Base-by-base conservation (phyloP, 2,329 filamentous ascomycete species). In the Aspergillus cejpii region DNA sequence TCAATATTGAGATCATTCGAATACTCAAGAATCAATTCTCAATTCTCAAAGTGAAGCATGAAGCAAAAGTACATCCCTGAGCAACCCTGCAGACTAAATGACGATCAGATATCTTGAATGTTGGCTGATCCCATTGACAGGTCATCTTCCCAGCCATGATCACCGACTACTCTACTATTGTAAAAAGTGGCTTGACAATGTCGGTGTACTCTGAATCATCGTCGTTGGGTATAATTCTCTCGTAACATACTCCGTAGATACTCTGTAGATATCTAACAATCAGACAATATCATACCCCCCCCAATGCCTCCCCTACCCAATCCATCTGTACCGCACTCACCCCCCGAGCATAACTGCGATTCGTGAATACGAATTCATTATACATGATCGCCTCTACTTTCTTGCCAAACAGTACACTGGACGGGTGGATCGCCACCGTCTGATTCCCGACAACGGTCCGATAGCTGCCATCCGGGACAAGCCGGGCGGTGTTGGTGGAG, bases 331-430 rank as follows among this genome's bases (percentile, higher is more conserved):
- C 75, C 1, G 75, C 77, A 61, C 78, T 81, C 6, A 83, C 80
- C 3, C 77, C 74, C 39, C 78, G 69, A 11, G 78, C 80, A 66
- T 81, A 84, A 43, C 77, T 77, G 52, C 77, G 77, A 34, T 75
- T 81, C 15, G 80, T 84, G 56, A 79, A 84, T 2, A 83, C 78
- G 60, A 80, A 82, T 60, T 83, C 80, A 47, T 77, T 80, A 55
- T 81, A 84, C 60, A 83, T 69, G 42, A 84, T 79, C 2, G 77
- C 80, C 62, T 81, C 79, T 5, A 79, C 69, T 51, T 77, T 78
- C 56, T 74, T 75, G 15, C 78, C 77, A 55, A 78, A 80, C 5
- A 83, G 60, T 11, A 79, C 77, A 48, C 77, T 81, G 6, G 74
- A 76, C 1, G 79, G 79, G 46, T 83, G 80, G 29, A 84, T 81